phyloP scores from a whole-genome alignment of 1,284 basidiomycete genomes.

The Naganishia cerealis region DNA sequence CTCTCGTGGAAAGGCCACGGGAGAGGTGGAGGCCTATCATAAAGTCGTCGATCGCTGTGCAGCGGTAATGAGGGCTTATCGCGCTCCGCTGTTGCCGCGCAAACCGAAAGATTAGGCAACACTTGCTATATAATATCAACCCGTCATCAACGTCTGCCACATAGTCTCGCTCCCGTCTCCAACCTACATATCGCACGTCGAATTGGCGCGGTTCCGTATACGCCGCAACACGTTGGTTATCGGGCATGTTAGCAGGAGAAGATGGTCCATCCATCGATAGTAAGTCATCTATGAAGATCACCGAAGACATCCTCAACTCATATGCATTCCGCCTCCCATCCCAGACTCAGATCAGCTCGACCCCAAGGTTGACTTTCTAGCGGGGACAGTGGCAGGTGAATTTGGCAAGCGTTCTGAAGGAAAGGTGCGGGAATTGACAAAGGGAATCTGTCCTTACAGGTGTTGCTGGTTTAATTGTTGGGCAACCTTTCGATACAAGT shows the following conservation, averaged over 20 bases:
- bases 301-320: not conserved
- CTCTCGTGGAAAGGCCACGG: not conserved
- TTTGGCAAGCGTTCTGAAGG: conserved; percentile 4
- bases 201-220: not conserved
- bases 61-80: conserved; percentile 19
- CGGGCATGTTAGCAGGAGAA: conserved; percentile 26
- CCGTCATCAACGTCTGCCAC: not conserved
- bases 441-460: conserved; percentile 37
- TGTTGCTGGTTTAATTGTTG: conserved; percentile 52
- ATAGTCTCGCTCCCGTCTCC: not conserved
- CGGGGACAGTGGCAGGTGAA: conserved; percentile 50
- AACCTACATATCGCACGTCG: not conserved
- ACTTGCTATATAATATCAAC: not conserved
- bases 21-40: conserved; percentile 16
- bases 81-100: conserved; percentile 30
- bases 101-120: conserved; percentile 5
- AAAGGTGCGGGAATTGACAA: not conserved
- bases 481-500: conserved; percentile 52
- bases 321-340: not conserved
- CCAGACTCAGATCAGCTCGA: conserved; percentile 28
- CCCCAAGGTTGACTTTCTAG: conserved; percentile 46
- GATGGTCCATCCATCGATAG: conserved; percentile 27
- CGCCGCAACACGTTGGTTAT: conserved; percentile 1
- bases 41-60: conserved; percentile 14
- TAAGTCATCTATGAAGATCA: not conserved